These are phyloP conservation scores for Cryptococcus sp. DNA, from an alignment of 1,284 basidiomycete species.

Conservation along the genomic window DNA sequence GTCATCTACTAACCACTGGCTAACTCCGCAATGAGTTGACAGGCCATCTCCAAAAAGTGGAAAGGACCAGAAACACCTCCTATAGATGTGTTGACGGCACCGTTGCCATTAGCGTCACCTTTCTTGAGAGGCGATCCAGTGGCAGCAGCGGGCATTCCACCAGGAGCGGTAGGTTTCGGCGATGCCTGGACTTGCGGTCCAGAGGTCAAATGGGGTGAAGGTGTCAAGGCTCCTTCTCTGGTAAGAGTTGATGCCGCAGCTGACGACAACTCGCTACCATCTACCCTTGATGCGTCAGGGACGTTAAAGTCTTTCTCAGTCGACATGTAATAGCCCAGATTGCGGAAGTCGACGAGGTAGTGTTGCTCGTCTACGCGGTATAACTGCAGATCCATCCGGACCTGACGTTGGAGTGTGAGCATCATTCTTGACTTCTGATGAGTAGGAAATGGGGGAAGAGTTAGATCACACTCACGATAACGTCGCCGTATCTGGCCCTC, in stretches of 20 bases:
- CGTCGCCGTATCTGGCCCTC: slow-evolving; percentile 80
- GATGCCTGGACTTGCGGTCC: not conserved
- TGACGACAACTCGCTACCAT: not conserved
- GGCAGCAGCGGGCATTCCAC: not conserved
- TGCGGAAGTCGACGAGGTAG: slow-evolving; percentile 97
- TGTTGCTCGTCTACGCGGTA: slow-evolving; percentile 95
- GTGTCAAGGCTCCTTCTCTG: not conserved
- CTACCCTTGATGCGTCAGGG: slow-evolving; percentile 18
- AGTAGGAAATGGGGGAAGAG: not conserved
- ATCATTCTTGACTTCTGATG: slow-evolving; percentile 7
- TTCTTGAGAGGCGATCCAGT: slow-evolving; percentile 11
- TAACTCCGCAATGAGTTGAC: slow-evolving; percentile 59
- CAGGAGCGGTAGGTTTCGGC: not conserved
- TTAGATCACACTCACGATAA: slow-evolving; percentile 67
- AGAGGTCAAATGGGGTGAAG: too few relatives aligned
- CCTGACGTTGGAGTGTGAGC: slow-evolving; percentile 55
- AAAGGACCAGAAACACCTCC: slow-evolving; percentile 85
- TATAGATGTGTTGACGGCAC: slow-evolving; percentile 57
- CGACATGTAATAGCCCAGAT: slow-evolving; percentile 83
- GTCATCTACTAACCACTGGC: slow-evolving; percentile 39
- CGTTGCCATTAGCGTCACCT: not conserved
- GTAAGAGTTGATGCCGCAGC: not conserved
- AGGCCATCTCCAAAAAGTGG: slow-evolving; percentile 95
- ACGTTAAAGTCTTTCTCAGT: slow-evolving; percentile 16
- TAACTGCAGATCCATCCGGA: slow-evolving; percentile 94